Evolutionary conservation across 2,329 filamentous ascomycete species (phyloP).

Genomic region (Cadophora luteo-olivacea): DNA sequence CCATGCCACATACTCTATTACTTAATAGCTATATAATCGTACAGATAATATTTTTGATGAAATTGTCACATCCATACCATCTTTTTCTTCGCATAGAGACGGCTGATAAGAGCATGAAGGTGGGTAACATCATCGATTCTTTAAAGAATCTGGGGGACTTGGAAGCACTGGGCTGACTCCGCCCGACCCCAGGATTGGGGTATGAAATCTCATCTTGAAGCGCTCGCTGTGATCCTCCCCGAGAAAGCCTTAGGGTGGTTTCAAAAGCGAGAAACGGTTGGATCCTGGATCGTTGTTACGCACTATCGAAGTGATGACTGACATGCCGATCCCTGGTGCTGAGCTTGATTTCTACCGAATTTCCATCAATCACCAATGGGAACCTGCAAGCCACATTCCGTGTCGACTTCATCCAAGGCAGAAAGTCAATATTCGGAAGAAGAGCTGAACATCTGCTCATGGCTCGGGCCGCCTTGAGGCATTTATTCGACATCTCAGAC

Average conservation of each 20-base stretch:
- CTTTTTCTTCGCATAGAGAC: neutral
- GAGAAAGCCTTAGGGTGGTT: neutral
- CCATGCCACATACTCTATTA: neutral
- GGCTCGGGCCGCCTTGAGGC: constrained; percentile 6
- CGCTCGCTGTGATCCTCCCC: constrained; percentile 4
- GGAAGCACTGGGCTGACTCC: neutral
- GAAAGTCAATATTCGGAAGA: constrained; percentile 2
- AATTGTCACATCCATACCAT: neutral
- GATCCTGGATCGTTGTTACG: neutral
- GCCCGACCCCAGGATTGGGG: neutral
- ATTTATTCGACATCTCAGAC: neutral
- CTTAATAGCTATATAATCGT: neutral
- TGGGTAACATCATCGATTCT: neutral
- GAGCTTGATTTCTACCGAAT: neutral
- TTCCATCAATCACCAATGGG: neutral
- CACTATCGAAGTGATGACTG: constrained; percentile 9
- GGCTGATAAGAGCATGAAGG: neutral
- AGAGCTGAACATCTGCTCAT: constrained; percentile 2
- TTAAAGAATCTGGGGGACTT: neutral
- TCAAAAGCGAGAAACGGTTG: neutral
- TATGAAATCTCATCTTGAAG: constrained; percentile 5
- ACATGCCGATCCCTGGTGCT: neutral
- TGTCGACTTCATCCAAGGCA: neutral
- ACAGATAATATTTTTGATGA: neutral
- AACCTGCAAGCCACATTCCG: neutral